These are phyloP conservation scores for Akanthomyces uredinophilus DNA, from an alignment of 2,329 filamentous ascomycete species.

Conservation along the genomic window DNA sequence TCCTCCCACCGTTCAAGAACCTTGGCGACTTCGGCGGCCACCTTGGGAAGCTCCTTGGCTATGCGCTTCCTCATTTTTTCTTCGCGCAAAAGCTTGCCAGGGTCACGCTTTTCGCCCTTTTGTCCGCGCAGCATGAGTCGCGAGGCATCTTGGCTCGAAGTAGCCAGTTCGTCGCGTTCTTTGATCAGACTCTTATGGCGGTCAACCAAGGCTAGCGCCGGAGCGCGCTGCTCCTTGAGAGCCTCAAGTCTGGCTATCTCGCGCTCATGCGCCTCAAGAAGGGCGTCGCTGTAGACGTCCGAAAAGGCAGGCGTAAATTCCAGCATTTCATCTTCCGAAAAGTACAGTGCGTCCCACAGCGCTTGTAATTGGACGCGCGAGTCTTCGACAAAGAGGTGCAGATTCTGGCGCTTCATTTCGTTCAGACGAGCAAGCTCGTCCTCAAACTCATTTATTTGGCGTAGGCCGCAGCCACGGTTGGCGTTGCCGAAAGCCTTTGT, in stretches of 20 bases:
- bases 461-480: slow-evolving; percentile 85
- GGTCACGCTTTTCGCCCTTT: slow-evolving; percentile 91
- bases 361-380: slow-evolving; percentile 85
- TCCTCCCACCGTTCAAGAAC: slow-evolving; percentile 85
- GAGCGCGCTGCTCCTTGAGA: slow-evolving; percentile 80
- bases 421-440: slow-evolving; percentile 82
- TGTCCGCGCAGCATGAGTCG: slow-evolving; percentile 85
- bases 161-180: slow-evolving; percentile 81
- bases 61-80: slow-evolving; percentile 99
- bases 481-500: slow-evolving; percentile 78
- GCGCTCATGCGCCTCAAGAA: slow-evolving; percentile 89
- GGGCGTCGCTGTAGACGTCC: slow-evolving; percentile 92
- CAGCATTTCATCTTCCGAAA: slow-evolving; percentile 97
- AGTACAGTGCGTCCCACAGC: slow-evolving; percentile 90
- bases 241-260: slow-evolving; percentile 80
- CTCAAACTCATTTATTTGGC: slow-evolving; percentile 93
- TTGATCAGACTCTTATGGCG: slow-evolving; percentile 75
- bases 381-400: slow-evolving; percentile 95
- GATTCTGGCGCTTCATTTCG: slow-evolving; percentile 89
- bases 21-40: slow-evolving; percentile 77
- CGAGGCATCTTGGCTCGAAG: slow-evolving; percentile 91
- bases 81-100: slow-evolving; percentile 85
- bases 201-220: slow-evolving; percentile 76
- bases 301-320: slow-evolving; percentile 97
- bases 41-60: slow-evolving; percentile 88